Evolutionary conservation across 1,284 basidiomycete genomes (phyloP).

Genomic region (Coniferiporia sulphurascens): DNA sequence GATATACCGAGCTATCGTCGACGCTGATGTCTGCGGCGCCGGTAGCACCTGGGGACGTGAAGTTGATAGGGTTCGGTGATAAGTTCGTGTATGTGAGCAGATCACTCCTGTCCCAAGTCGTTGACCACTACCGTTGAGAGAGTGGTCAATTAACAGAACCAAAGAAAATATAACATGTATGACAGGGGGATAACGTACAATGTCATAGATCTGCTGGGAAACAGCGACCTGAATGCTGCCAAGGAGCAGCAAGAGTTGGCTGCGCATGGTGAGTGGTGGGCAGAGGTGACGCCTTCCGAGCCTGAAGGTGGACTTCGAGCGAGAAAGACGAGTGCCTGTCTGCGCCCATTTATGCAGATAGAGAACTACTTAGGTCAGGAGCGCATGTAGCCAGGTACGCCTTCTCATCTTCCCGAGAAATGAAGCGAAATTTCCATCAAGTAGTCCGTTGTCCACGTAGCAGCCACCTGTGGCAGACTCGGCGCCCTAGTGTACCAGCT

Average conservation of each 20-base stretch:
- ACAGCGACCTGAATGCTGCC: slow-evolving; percentile 1
- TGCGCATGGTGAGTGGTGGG: background rate
- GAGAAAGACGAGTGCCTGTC: background rate
- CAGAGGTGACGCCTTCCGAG: background rate
- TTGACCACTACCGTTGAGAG: slow-evolving; percentile 46
- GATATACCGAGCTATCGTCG: slow-evolving; percentile 37
- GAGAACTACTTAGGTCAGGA: background rate
- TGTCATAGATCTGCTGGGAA: slow-evolving; percentile 33
- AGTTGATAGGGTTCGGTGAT: slow-evolving; percentile 46
- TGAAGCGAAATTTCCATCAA: background rate
- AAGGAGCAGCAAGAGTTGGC: slow-evolving; percentile 4
- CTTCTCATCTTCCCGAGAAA: slow-evolving; percentile 4
- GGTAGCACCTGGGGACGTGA: slow-evolving; percentile 39
- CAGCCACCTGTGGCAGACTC: background rate
- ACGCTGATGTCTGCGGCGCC: slow-evolving; percentile 46
- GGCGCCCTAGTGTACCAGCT: background rate
- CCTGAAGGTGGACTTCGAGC: background rate
- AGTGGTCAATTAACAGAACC: slow-evolving; percentile 7
- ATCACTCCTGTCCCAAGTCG: slow-evolving; percentile 51
- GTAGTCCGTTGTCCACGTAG: background rate
- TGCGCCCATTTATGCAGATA: slow-evolving; percentile 3
- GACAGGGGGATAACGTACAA: slow-evolving; percentile 23
- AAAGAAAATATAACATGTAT: background rate
- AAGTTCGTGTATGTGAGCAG: slow-evolving; percentile 45
- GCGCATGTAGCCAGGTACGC: background rate